Evolutionary conservation across 1,284 basidiomycete species (phyloP), one percentile per base, ranked within the genome.

Genomic region (Tilletia indica): DNA sequence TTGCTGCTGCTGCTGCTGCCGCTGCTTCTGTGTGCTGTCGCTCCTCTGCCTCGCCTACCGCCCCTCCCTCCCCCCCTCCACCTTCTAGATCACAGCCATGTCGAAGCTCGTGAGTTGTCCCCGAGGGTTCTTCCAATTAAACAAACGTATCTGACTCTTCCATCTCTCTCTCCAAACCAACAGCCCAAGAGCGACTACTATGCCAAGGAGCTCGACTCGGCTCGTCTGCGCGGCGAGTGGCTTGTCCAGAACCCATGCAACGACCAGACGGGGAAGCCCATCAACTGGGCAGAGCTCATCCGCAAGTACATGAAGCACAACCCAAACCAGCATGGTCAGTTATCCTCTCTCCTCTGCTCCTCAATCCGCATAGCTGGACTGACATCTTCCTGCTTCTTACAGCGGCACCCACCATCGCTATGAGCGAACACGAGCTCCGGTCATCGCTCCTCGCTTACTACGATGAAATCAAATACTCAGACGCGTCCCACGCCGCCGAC

Each of bases 291-390:
- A n/a, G 85, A 85, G 72, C 78, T 83, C 25, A 70, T 85, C 19
- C 77, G 83, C 70, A 84, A 84, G 73, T 85, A 79, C 67, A 67
- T 72, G 64, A 85, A 85, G 76, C 84, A 84, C 80, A 84, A 85
- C 54, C 71, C 82, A 4, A 73, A 78, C 64, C 69, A 72, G 45
- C 56, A 73, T 36, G 68, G 78, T 80, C 45, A 70, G 47, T 68
- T 47, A 6, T 51, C 6, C 31, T 16, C 49, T 48, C 54, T 21
- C 6, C 8, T 39, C 3, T 12, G n/a, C 34, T 51, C 48, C 36
- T 58, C 19, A 63, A 56, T 9, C 64, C 56, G 6, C 42, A 38
- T 45, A 49, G 25, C 25, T 31, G 25, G 25, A 31, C 2, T 31
- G 25, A 31, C 25, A 31, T 31, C 25, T 31, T 31, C 25, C 25